These are phyloP conservation scores for Amanita molliuscula DNA, from an alignment of 768 basidiomycete species.

Conservation along the genomic window DNA sequence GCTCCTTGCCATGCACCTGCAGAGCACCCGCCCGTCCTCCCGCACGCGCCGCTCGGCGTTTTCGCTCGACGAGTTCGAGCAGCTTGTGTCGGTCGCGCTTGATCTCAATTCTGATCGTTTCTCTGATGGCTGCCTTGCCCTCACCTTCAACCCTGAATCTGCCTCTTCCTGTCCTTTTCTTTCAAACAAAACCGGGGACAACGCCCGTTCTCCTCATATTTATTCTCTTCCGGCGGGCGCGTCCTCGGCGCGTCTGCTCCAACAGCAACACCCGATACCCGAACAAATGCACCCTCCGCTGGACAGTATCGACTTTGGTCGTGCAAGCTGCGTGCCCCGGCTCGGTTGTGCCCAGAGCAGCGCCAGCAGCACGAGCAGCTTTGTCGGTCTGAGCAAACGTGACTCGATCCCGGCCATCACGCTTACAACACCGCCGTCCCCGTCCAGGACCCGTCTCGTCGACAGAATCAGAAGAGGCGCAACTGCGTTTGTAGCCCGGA, in stretches of 20 bases:
- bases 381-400: background rate
- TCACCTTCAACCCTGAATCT: conserved; percentile 4
- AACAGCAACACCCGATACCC: background rate
- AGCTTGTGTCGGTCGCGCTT: conserved; percentile 3
- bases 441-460: conserved; percentile 2
- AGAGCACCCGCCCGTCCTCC: background rate
- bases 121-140: conserved; percentile 1
- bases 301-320: conserved; percentile 2
- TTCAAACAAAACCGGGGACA: background rate
- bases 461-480: conserved; percentile 4
- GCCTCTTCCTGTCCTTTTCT: conserved; percentile 1
- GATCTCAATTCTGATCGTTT: conserved; percentile 7
- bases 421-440: background rate
- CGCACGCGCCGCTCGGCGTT: background rate
- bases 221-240: background rate
- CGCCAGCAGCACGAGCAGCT: background rate
- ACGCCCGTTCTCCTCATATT: background rate
- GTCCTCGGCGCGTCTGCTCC: background rate
- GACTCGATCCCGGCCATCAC: background rate
- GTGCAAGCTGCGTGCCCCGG: background rate
- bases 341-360: background rate
- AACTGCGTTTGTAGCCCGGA: conserved; percentile 1
- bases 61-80: background rate
- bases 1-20: background rate
- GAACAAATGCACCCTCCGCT: background rate